Evolutionary conservation across 169 alveolate species (phyloP).

Genomic region (Plasmodium berghei): DNA sequence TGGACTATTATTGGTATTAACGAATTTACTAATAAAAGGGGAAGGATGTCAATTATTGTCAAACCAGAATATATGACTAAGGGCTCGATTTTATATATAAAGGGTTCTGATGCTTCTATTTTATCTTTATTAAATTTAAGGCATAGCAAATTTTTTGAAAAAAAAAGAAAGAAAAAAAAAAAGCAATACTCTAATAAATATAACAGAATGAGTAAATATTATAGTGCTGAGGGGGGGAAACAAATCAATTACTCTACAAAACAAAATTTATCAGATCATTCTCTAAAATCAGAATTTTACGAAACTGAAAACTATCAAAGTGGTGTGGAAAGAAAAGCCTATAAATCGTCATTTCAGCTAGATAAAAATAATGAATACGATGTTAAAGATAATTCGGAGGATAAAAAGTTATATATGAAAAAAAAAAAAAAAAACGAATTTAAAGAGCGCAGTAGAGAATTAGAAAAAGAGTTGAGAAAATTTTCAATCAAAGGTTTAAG

Average conservation of each 20-base stretch:
- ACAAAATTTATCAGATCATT: neutral
- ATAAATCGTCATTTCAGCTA: neutral
- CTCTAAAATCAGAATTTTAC: neutral
- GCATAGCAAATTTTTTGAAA: slow-evolving; percentile 65
- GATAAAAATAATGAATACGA: slow-evolving; percentile 29
- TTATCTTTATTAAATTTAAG: slow-evolving; percentile 54
- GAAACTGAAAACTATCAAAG: neutral
- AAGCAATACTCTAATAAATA: neutral
- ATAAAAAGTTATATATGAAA: slow-evolving; percentile 40
- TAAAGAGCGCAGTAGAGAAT: slow-evolving; percentile 38
- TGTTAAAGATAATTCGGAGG: slow-evolving; percentile 48
- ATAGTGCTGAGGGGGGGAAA: slow-evolving; percentile 1
- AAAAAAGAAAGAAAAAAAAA: slow-evolving; percentile 15
- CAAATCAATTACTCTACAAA: neutral
- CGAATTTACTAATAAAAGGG: slow-evolving; percentile 73
- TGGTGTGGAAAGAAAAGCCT: neutral
- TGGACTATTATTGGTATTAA: slow-evolving; percentile 75
- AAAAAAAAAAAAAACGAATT: slow-evolving; percentile 10
- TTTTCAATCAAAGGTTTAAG: slow-evolving; percentile 93
- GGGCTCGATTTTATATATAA: slow-evolving; percentile 68
- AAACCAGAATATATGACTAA: slow-evolving; percentile 65
- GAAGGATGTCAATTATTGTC: slow-evolving; percentile 75
- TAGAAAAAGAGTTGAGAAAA: slow-evolving; percentile 76
- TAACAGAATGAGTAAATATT: neutral
- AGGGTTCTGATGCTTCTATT: slow-evolving; percentile 75